Base-by-base conservation (phyloP, 2,329 filamentous ascomycete species). In the Phoma sp. region DNA sequence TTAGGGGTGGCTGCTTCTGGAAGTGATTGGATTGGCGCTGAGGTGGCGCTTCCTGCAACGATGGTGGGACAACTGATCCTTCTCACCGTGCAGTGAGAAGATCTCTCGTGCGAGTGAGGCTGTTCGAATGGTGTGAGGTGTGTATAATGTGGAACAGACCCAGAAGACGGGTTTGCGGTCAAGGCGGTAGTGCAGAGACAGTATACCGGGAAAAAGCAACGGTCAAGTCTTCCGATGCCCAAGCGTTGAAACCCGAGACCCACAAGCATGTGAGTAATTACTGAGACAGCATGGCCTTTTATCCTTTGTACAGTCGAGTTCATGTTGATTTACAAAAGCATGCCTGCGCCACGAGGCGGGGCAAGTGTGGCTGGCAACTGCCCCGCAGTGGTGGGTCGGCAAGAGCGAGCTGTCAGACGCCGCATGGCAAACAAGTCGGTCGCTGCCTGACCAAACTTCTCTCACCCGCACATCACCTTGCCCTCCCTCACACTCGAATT, bases 321-420 rank as follows among this genome's bases (percentile, higher is more conserved):
- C n/a, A 21, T 34, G 46, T 48, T 42, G 7, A 12, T 11, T 29
- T 25, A 25, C 14, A 11, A 20, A 20, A 5, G 5, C 26, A 3
- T 45, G 30, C 23, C 28, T 42, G 40, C 28, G 45, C 51, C 51
- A 54, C 51, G 29, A 54, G 39, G 51, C 40, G 51, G 51, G 51
- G 51, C 45, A 37, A 9, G 4, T 45, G 51, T 54, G 45, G 51
- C 51, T 54, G 32, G 34, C 34, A 29, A 18, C 3, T 51, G 60
- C 61, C 63, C 61, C 62, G 51, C 51, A 38, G 34, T 53, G 51
- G 45, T 39, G 26, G 43, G 23, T 33, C 42, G 55, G 51, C 48
- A 55, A 49, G 42, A 55, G 55, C 55, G 53, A 57, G 60, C 59
- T 63, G 52, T 49, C 49, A 50, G 50, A 21, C 37, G 40, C 42